Evolutionary conservation across 2,329 filamentous ascomycete genomes (phyloP).

Genomic region (Penicillium sp.): DNA sequence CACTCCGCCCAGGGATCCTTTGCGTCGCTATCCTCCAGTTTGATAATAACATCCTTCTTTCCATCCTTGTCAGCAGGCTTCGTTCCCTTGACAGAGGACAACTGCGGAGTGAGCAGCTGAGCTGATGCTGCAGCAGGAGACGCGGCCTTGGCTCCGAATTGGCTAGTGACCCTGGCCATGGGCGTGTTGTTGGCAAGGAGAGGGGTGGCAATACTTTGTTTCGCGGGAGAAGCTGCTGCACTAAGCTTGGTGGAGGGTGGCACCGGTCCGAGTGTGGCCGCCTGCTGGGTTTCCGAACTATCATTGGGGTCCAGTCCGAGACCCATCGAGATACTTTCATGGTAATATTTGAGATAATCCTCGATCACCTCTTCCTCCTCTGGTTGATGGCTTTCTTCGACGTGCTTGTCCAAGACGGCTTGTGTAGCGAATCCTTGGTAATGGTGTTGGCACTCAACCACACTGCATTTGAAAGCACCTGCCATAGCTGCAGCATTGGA

Average conservation of each 20-base stretch:
- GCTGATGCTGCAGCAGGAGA: constrained; percentile 34
- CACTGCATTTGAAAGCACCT: constrained; percentile 54
- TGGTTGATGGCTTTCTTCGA: constrained; percentile 53
- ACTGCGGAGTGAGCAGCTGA: constrained; percentile 35
- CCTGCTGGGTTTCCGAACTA: constrained; percentile 20
- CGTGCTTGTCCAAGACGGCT: constrained; percentile 56
- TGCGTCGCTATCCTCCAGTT: constrained; percentile 8
- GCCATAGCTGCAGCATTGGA: constrained; percentile 40
- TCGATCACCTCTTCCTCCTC: constrained; percentile 47
- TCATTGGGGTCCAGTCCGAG: constrained; percentile 45
- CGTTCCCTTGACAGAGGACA: constrained; percentile 24
- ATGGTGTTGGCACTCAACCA: constrained; percentile 54
- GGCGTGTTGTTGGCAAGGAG: constrained; percentile 30
- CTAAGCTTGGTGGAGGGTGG: constrained; percentile 20
- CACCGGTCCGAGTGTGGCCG: constrained; percentile 12
- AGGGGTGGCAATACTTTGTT: constrained; percentile 33
- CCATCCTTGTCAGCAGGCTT: constrained; percentile 27
- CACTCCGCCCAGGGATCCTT: constrained; percentile 42
- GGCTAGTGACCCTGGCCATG: constrained; percentile 37
- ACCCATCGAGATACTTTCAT: constrained; percentile 53
- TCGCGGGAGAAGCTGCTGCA: constrained; percentile 25
- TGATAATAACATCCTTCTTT: constrained; percentile 8
- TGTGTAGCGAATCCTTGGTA: constrained; percentile 57
- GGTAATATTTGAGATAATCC: constrained; percentile 57
- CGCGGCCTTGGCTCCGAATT: constrained; percentile 33